Evolutionary conservation across 2,329 filamentous ascomycete species (phyloP).

Genomic region (Amauroascus verrucosus): DNA sequence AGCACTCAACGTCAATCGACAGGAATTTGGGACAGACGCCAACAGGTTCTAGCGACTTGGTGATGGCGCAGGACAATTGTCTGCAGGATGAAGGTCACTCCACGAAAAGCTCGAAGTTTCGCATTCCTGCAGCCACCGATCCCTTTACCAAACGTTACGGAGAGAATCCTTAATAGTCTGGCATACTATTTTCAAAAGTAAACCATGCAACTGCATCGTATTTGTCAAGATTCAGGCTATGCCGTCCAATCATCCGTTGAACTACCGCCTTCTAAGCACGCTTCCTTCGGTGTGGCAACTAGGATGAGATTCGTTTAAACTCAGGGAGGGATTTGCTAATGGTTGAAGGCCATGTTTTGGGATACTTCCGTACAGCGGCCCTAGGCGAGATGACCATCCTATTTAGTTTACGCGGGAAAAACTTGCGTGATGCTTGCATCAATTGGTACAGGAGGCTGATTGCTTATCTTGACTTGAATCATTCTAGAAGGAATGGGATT

Average conservation of each 20-base stretch:
- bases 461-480: background rate
- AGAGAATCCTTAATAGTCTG: background rate
- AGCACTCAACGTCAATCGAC: no score
- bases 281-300: background rate
- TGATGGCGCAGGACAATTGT: background rate
- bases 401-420: background rate
- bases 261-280: background rate
- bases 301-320: background rate
- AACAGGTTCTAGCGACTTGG: no score
- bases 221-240: background rate
- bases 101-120: background rate
- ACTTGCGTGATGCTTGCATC: background rate
- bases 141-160: background rate
- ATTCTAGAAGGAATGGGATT: background rate
- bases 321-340: background rate
- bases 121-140: background rate
- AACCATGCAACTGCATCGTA: background rate
- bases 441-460: conserved; percentile 2
- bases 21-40: no score
- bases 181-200: background rate
- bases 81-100: background rate
- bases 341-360: background rate
- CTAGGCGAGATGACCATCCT: background rate
- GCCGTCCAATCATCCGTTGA: background rate
- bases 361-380: background rate